Percentiles rank a stretch among this genome's conserved stretches.
Conservation (phyloP, 768 basidiomycete species). For the Lactarius pseudohatsudake region DNA sequence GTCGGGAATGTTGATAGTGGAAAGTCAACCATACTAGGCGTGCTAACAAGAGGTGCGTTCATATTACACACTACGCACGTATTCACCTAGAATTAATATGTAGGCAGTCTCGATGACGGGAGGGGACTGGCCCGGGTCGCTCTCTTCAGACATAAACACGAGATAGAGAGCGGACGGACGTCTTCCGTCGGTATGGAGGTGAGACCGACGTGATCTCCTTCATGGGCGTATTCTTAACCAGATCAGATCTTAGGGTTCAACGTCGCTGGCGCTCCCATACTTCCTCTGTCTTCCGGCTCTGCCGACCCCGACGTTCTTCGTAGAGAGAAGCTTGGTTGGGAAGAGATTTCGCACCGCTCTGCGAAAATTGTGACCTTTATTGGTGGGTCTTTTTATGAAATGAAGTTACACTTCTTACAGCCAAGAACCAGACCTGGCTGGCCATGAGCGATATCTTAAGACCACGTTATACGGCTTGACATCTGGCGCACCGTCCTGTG, state of each 20-base stretch:
- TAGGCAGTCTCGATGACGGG: slow-evolving; percentile 79
- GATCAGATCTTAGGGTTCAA: slow-evolving; percentile 84
- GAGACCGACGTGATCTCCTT: slow-evolving; percentile 25
- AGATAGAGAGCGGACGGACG: slow-evolving; percentile 93
- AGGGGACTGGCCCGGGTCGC: slow-evolving; percentile 81
- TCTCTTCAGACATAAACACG: slow-evolving; percentile 95
- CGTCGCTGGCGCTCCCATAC: slow-evolving; percentile 70
- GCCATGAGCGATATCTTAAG: slow-evolving; percentile 90
- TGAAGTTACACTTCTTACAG: not conserved
- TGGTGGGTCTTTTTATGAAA: slow-evolving; percentile 42
- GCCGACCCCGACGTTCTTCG: slow-evolving; percentile 64
- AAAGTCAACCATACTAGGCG: slow-evolving; percentile 92
- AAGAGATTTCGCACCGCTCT: slow-evolving; percentile 85
- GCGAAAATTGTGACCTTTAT: slow-evolving; percentile 95
- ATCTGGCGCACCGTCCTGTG: slow-evolving; percentile 89
- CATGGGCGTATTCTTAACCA: not conserved
- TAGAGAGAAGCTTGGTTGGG: slow-evolving; percentile 91
- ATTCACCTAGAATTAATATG: slow-evolving; percentile 21
- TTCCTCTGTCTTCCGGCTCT: slow-evolving; percentile 61
- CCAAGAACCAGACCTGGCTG: slow-evolving; percentile 71
- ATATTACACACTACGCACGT: slow-evolving; percentile 26
- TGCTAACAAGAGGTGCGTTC: slow-evolving; percentile 81
- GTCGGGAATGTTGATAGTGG: slow-evolving; percentile 95
- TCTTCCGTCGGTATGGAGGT: slow-evolving; percentile 98
- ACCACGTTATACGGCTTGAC: slow-evolving; percentile 95